A percentile compares a stretch with the other conserved stretches of the same genome.
Evolutionary conservation across 768 basidiomycete genomes (phyloP).

Genomic region (Lenzites betulinus): DNA sequence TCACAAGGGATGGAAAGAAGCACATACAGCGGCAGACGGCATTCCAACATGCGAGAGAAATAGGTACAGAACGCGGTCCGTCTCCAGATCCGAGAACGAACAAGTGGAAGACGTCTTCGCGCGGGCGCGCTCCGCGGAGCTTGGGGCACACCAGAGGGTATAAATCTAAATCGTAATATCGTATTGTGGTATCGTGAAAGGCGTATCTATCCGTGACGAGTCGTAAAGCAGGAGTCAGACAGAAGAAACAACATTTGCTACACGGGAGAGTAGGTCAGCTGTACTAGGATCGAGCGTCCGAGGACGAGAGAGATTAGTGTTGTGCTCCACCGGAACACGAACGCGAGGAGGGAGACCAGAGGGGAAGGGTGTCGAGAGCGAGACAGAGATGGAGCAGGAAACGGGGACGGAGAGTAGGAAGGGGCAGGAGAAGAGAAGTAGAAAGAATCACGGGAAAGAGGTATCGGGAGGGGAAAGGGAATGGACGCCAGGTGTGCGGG

Average conservation of each 20-base stretch:
- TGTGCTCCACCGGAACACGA: constrained; percentile 3
- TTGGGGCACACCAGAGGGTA: neutral
- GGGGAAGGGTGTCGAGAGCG: constrained; percentile 29
- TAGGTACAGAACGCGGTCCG: too few species aligned
- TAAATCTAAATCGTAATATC: constrained; percentile 19
- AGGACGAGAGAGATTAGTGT: constrained; percentile 13
- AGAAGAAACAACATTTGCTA: constrained; percentile 23
- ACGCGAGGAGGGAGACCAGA: constrained; percentile 5
- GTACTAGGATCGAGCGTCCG: constrained; percentile 13
- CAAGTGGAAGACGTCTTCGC: too few species aligned
- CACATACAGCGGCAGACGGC: too few species aligned
- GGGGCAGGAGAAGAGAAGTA: constrained; percentile 14
- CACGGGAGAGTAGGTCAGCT: constrained; percentile 20
- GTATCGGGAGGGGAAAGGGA: constrained; percentile 27
- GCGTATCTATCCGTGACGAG: constrained; percentile 22
- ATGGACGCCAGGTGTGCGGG: constrained; percentile 19
- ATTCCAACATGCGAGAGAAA: too few species aligned
- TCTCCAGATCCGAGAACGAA: too few species aligned
- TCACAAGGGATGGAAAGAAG: too few species aligned
- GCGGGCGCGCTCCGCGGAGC: neutral
- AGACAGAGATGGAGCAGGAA: constrained; percentile 32
- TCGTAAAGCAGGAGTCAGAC: constrained; percentile 13
- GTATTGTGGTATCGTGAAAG: constrained; percentile 19
- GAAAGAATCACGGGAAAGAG: constrained; percentile 28
- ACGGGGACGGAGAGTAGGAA: constrained; percentile 7